Evolutionary conservation across 805 yeast species (phyloP).

Genomic region (Sungouiozyma intestinalis): DNA sequence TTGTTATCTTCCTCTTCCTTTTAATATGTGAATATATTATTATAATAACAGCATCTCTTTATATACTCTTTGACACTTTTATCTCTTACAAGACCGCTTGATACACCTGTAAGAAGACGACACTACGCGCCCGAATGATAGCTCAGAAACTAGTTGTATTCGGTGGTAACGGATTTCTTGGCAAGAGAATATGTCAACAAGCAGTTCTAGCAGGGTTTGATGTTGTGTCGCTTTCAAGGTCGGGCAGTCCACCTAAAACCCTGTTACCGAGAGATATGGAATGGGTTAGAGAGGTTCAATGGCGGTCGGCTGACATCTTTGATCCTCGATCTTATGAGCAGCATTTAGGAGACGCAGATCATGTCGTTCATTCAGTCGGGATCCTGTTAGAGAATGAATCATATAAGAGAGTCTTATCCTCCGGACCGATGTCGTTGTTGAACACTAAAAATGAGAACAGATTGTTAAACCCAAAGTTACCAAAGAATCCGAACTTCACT

Average conservation of each 20-base stretch:
- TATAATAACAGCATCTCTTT: not conserved
- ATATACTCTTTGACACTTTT: too few species aligned
- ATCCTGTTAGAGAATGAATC: constrained; percentile 55
- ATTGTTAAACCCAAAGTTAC: constrained; percentile 20
- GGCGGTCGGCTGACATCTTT: constrained; percentile 63
- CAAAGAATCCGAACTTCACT: constrained; percentile 28
- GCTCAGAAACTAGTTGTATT: constrained; percentile 44
- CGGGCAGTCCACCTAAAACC: constrained; percentile 41
- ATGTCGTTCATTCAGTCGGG: constrained; percentile 81
- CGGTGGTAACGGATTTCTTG: constrained; percentile 85
- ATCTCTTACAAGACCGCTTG: too few species aligned
- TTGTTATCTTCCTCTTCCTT: too few species aligned
- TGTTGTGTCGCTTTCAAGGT: constrained; percentile 60
- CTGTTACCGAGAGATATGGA: constrained; percentile 21
- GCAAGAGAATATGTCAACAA: constrained; percentile 58
- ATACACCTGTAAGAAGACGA: too few species aligned
- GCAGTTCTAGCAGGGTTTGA: constrained; percentile 52
- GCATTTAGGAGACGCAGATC: constrained; percentile 22
- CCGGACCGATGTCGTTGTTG: not conserved
- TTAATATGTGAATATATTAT: too few species aligned
- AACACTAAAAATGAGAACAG: constrained; percentile 38
- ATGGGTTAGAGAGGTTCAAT: constrained; percentile 51
- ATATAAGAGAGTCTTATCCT: constrained; percentile 42
- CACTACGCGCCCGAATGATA: too few species aligned
- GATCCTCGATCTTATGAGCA: constrained; percentile 44